Evolutionary conservation across 2,329 filamentous ascomycete genomes (phyloP), one percentile per base, ranked within the genome.

Genomic region (Cyclaneusma minus): DNA sequence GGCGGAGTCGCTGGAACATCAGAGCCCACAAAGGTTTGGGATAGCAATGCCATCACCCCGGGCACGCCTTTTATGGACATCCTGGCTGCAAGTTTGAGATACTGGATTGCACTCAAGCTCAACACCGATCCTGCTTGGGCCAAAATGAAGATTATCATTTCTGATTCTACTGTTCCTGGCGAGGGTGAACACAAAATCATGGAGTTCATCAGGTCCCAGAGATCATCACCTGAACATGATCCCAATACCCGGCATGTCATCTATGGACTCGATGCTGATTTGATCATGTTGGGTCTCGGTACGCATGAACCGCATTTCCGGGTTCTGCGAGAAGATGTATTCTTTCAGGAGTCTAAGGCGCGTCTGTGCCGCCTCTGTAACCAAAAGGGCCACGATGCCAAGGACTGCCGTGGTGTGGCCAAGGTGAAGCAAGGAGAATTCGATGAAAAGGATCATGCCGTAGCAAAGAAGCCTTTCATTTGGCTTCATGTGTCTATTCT

Each of bases 151-250:
- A 69, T 98, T 50, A 91, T 98, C 52, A 95, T 98, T 39, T 98
- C 89, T 6, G 89, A 98, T 60, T 87, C 89, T 28, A 94, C 87
- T 21, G 85, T 98, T 20, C 89, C 89, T 29, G 89, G 89, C 47
- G 89, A 98, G 56, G 89, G 89, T 49, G 89, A 98, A 57, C 89
- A 98, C 54, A 98, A 98, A 55, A 95, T 98, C 47, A 98, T 98
- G 89, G 76, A 89, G 40, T 98, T 95, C 50, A 71, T 98, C 38
- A 76, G 89, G 43, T 93, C 87, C 19, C 91, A 98, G 53, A 74
- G 89, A 43, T 71, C 79, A 25, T 89, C 82, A 28, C 77, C 85
- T 4, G 77, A 91, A 37, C 84, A 98, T 51, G 77, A 98, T 45
- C 89, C 89, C 13, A 95, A 98, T 50, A 95, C 89, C 13, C 79